Percentiles rank a stretch among this genome's conserved stretches.
These are phyloP conservation scores for Fusarium torreyae DNA, from an alignment of 2,329 filamentous ascomycete genomes.

Conservation along the genomic window DNA sequence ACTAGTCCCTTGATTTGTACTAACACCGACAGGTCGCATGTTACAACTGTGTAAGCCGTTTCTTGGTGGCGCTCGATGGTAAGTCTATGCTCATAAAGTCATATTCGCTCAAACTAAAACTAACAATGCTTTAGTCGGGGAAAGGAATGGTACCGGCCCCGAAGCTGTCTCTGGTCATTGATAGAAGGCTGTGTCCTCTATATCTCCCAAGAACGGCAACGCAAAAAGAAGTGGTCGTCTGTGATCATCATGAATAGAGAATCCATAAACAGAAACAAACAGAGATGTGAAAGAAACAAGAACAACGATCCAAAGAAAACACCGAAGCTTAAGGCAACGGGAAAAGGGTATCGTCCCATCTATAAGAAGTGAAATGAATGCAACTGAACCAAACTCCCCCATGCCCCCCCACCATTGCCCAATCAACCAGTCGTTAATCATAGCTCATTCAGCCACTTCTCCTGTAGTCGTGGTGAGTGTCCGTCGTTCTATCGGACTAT, in stretches of 20 bases:
- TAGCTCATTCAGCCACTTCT: conserved; percentile 45
- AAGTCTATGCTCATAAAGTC: conserved; percentile 50
- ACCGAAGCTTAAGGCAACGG: conserved; percentile 37
- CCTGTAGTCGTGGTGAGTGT: conserved; percentile 24
- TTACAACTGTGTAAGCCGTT: conserved; percentile 89
- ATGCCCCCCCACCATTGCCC: conserved; percentile 31
- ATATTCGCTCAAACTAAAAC: conserved; percentile 33
- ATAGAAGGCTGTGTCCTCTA: conserved; percentile 25
- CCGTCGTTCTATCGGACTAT: conserved; percentile 31
- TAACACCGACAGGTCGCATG: conserved; percentile 68
- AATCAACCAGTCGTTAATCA: conserved; percentile 48
- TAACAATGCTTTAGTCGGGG: conserved; percentile 64
- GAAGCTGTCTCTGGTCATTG: conserved; percentile 58
- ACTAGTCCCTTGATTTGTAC: conserved; percentile 1
- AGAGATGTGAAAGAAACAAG: conserved; percentile 4
- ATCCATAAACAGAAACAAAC: conserved; percentile 3
- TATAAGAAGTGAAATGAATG: conserved; percentile 52
- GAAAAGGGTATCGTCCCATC: conserved; percentile 60
- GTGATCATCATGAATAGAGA: conserved; percentile 9
- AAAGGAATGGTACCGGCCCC: conserved; percentile 69
- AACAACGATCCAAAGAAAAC: conserved; percentile 24
- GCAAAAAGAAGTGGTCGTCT: conserved; percentile 8
- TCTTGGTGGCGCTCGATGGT: conserved; percentile 86
- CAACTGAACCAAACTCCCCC: conserved; percentile 43
- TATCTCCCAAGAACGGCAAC: conserved; percentile 20